Evolutionary conservation across 2,329 filamentous ascomycete species (phyloP).

Genomic region (Aspergillus terreus): DNA sequence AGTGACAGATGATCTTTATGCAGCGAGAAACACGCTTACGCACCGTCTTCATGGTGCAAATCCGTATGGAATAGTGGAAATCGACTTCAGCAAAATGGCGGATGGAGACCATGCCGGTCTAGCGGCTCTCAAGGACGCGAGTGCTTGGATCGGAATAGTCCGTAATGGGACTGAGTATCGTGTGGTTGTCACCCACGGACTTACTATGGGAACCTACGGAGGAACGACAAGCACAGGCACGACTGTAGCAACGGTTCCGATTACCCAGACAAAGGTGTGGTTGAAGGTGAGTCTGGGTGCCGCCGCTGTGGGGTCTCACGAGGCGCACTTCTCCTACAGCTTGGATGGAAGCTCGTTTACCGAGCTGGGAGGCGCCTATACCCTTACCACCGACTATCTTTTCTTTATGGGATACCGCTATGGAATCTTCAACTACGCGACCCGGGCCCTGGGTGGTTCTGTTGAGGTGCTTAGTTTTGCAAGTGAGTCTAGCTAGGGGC

Average conservation of each 20-base stretch:
- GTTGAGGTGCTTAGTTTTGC: background rate
- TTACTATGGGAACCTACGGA: slow-evolving; percentile 29
- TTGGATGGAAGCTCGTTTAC: slow-evolving; percentile 40
- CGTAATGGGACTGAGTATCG: slow-evolving; percentile 30
- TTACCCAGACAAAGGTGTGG: background rate
- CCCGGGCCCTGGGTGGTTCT: slow-evolving; percentile 16
- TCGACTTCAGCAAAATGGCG: slow-evolving; percentile 50
- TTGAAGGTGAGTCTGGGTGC: slow-evolving; percentile 9
- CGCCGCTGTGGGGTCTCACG: slow-evolving; percentile 11
- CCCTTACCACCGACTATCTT: slow-evolving; percentile 42
- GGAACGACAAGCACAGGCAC: background rate
- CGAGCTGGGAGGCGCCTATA: slow-evolving; percentile 31
- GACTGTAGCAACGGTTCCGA: background rate
- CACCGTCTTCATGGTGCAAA: slow-evolving; percentile 41
- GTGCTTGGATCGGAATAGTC: slow-evolving; percentile 52
- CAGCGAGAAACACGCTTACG: slow-evolving; percentile 41
- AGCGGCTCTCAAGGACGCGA: slow-evolving; percentile 49
- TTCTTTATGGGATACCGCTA: slow-evolving; percentile 51
- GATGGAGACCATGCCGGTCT: slow-evolving; percentile 53
- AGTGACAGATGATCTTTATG: slow-evolving; percentile 50
- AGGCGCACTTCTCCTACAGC: slow-evolving; percentile 42
- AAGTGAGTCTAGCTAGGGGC: background rate
- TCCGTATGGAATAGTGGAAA: slow-evolving; percentile 37
- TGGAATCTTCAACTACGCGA: slow-evolving; percentile 51
- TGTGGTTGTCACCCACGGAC: slow-evolving; percentile 34